Conservation (phyloP, 805 yeast genomes). For the Monosporozyma servazzii region DNA sequence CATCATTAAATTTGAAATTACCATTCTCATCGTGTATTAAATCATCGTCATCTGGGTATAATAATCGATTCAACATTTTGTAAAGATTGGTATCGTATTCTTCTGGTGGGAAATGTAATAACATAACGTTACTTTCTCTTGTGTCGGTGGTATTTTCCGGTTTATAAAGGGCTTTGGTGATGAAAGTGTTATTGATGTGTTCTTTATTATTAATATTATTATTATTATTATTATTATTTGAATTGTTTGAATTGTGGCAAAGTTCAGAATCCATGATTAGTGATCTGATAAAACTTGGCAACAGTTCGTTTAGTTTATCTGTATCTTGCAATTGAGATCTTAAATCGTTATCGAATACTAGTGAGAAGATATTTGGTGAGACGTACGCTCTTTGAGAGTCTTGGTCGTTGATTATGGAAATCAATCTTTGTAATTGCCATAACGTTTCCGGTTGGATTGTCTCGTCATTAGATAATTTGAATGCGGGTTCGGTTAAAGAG, state of each 20-base stretch:
- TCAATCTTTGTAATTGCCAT: slow-evolving; percentile 24
- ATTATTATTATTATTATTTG: too few relatives aligned
- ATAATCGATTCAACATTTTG: slow-evolving; percentile 27
- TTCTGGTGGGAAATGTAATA: slow-evolving; percentile 28
- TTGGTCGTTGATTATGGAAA: slow-evolving; percentile 16
- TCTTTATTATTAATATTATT: too few relatives aligned
- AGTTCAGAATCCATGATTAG: slow-evolving; percentile 16
- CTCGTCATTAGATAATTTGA: neutral
- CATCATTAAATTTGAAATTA: slow-evolving; percentile 1
- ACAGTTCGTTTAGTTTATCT: slow-evolving; percentile 24
- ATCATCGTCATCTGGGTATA: slow-evolving; percentile 21
- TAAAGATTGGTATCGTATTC: slow-evolving; percentile 27
- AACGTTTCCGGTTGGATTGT: slow-evolving; percentile 18
- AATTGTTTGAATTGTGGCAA: slow-evolving; percentile 16
- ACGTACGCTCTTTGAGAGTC: slow-evolving; percentile 19
- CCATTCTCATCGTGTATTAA: slow-evolving; percentile 1
- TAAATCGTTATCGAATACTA: slow-evolving; percentile 16
- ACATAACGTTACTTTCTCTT: slow-evolving; percentile 19
- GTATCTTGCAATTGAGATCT: slow-evolving; percentile 13
- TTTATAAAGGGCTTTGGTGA: slow-evolving; percentile 23
- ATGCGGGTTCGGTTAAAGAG: neutral
- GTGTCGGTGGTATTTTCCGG: slow-evolving; percentile 10
- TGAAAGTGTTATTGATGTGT: slow-evolving; percentile 13
- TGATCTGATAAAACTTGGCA: slow-evolving; percentile 24
- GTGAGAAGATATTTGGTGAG: slow-evolving; percentile 14